These are phyloP conservation scores for Rhododendron henanense DNA, from an alignment of 148 eudicot species.

Conservation along the genomic window DNA sequence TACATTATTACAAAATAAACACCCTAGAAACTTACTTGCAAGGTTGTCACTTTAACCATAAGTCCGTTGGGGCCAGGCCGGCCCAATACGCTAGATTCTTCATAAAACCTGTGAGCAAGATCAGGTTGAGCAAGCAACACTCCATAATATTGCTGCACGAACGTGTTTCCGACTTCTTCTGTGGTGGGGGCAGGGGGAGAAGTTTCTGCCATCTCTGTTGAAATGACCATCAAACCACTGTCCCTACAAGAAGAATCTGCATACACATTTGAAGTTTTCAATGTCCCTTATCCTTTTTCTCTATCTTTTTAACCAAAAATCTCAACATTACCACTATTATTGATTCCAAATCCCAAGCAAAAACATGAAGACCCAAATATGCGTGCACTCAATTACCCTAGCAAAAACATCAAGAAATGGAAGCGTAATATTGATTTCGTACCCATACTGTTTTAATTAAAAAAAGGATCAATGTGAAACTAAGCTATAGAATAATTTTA, in stretches of 20 bases:
- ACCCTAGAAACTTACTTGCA: constrained; percentile 34
- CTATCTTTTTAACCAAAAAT: neutral
- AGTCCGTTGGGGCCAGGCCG: constrained; percentile 43
- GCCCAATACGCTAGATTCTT: constrained; percentile 46
- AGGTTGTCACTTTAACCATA: constrained; percentile 36
- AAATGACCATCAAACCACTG: neutral
- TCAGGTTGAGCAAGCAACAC: constrained; percentile 39
- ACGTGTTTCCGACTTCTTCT: constrained; percentile 42
- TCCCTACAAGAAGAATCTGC: neutral
- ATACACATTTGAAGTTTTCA: neutral
- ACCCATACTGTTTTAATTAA: neutral
- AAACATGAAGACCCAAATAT: neutral
- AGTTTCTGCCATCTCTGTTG: constrained; percentile 51
- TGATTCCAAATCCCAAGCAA: neutral
- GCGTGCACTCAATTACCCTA: neutral
- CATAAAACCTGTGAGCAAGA: constrained; percentile 43
- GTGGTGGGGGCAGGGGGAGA: constrained; percentile 15
- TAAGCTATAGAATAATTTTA: neutral
- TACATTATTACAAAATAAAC: neutral
- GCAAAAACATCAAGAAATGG: neutral
- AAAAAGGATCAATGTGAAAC: neutral
- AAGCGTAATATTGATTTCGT: neutral
- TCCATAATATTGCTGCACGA: constrained; percentile 46
- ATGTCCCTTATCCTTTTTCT: neutral
- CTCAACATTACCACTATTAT: neutral